Evolutionary conservation across 2,329 filamentous ascomycete genomes (phyloP).

Genomic region (Macrophomina tecta): DNA sequence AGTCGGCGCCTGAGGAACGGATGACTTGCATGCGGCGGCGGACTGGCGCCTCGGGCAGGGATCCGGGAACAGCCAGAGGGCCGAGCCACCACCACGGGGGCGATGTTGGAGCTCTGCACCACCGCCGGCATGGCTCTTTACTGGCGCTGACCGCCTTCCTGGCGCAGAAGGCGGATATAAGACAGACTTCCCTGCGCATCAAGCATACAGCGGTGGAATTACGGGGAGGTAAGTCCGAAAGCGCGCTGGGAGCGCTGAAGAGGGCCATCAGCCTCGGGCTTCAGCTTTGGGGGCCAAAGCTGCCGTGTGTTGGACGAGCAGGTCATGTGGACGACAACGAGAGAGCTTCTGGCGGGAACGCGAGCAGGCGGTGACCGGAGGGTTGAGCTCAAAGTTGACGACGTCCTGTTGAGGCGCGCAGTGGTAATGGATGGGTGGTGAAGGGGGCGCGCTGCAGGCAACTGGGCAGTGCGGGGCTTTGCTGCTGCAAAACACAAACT

Average conservation of each 20-base stretch:
- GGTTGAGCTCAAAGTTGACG: no score
- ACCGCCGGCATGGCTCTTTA: neutral
- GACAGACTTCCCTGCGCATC: neutral
- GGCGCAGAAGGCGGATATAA: neutral
- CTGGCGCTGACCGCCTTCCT: neutral
- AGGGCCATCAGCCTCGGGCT: neutral
- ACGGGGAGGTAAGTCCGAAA: no score
- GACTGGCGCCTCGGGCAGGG: neutral
- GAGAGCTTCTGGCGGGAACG: no score
- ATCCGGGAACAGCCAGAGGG: neutral
- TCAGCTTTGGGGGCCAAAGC: neutral
- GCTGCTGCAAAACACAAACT: neutral
- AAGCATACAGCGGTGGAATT: neutral
- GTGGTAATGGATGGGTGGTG: no score
- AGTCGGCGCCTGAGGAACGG: neutral
- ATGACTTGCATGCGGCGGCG: conserved; percentile 8
- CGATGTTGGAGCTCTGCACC: conserved; percentile 4
- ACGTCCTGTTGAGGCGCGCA: no score
- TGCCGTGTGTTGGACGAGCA: no score
- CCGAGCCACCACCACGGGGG: conserved; percentile 18
- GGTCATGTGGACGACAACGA: no score
- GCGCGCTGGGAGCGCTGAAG: neutral
- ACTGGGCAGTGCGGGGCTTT: no score
- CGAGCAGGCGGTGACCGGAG: no score
- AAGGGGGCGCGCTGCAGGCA: no score